These are phyloP conservation scores for Skeletonema tropicum DNA, from an alignment of 108 stramenopile species.

Conservation along the genomic window DNA sequence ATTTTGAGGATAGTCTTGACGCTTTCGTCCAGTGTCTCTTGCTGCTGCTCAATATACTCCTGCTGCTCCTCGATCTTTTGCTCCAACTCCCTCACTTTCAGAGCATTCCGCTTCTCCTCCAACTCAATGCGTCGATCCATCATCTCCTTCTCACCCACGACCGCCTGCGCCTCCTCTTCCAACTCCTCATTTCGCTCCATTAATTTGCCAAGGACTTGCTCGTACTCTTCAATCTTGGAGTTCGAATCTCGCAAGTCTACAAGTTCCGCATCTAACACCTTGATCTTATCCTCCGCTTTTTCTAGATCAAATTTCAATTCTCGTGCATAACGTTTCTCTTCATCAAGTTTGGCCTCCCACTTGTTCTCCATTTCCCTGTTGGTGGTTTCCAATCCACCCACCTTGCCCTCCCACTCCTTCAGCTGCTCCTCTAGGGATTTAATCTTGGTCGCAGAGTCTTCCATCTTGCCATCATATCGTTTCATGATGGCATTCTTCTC, in stretches of 20 bases:
- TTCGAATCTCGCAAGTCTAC: constrained; percentile 24
- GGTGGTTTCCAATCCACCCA: constrained; percentile 18
- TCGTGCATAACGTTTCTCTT: constrained; percentile 25
- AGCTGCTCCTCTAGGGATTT: constrained; percentile 36
- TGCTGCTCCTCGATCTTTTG: constrained; percentile 41
- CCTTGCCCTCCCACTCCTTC: constrained; percentile 31
- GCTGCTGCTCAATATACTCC: constrained; percentile 45
- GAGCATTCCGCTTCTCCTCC: constrained; percentile 27
- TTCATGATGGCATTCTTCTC: constrained; percentile 36
- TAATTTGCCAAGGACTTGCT: constrained; percentile 44
- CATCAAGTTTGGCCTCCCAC: constrained; percentile 42
- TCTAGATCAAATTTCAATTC: constrained; percentile 31
- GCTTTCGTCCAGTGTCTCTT: constrained; percentile 50
- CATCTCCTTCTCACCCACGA: constrained; percentile 36
- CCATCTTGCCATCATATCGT: constrained; percentile 43
- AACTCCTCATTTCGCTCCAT: constrained; percentile 48
- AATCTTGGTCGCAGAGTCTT: constrained; percentile 37
- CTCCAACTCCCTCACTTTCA: constrained; percentile 44
- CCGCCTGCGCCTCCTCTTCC: constrained; percentile 30
- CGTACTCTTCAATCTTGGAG: constrained; percentile 45
- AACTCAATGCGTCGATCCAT: constrained; percentile 39
- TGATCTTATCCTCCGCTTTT: constrained; percentile 25
- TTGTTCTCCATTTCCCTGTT: constrained; percentile 31
- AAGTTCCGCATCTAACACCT: constrained; percentile 26
- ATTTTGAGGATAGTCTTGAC: constrained; percentile 51